Percentiles rank a stretch among this genome's conserved stretches.
phyloP scores from a whole-genome alignment of 257 asterid species.

The Fraxinus cuspidata region DNA sequence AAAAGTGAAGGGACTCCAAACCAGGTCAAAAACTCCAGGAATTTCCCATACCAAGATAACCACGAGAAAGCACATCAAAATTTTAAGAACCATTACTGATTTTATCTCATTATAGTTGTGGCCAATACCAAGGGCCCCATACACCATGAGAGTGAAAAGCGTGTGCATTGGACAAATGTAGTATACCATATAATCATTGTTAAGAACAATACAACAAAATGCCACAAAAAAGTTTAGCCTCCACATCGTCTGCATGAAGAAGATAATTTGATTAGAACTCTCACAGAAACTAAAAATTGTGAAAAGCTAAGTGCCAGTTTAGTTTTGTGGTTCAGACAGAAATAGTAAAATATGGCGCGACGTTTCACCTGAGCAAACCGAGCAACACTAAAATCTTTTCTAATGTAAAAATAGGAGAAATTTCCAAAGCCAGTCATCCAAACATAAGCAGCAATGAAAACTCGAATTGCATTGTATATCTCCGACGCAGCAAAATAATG shows the following conservation, averaged over 20 bases:
- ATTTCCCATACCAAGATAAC: constrained; percentile 94
- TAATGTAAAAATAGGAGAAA: constrained; percentile 91
- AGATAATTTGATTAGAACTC: constrained; percentile 26
- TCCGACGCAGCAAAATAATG: constrained; percentile 98
- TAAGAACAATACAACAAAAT: constrained; percentile 85
- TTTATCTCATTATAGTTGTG: constrained; percentile 79
- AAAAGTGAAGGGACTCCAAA: constrained; percentile 78
- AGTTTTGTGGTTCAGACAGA: constrained; percentile 7
- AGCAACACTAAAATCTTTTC: constrained; percentile 85
- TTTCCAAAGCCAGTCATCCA: constrained; percentile 99
- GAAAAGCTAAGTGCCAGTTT: constrained; percentile 19
- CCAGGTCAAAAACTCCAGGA: constrained; percentile 85
- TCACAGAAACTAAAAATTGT: constrained; percentile 8
- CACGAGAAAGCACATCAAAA: constrained; percentile 71
- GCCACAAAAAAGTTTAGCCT: constrained; percentile 94
- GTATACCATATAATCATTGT: constrained; percentile 86
- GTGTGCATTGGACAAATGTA: constrained; percentile 99
- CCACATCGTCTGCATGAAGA: constrained; percentile 98
- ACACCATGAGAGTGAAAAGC: constrained; percentile 94
- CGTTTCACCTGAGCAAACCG: constrained; percentile 88
- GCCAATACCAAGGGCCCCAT: constrained; percentile 97
- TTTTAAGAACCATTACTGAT: constrained; percentile 79
- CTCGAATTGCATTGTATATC: constrained; percentile 93
- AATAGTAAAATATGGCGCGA: not conserved
- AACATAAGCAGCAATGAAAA: constrained; percentile 96